Base-by-base conservation (phyloP, 2,329 filamentous ascomycete genomes). In the Colletotrichum tropicale region DNA sequence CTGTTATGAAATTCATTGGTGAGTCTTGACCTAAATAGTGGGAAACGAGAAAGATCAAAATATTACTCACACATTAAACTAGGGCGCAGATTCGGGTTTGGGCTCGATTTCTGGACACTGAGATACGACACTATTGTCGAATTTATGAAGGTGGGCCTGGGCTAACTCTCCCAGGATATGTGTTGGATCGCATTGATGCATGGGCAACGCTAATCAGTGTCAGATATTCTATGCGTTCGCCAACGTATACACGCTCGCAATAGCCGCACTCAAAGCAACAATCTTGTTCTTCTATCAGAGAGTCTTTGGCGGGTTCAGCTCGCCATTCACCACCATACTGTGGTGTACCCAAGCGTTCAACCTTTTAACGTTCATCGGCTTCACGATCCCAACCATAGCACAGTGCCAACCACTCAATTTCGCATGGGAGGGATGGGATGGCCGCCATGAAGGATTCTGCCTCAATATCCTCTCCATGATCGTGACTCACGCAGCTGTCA, bases 331-430 rank as follows among this genome's bases (percentile, higher is more conserved):
- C 10, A 70, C 71, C 38, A 24, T 79, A 12, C 73, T 82, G 5
- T 80, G 78, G 75, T 76, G 48, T 26, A 78, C 81, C 1, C 56
- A 76, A 15, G 62, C 52, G 5, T 72, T 77, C 76, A 77, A 77
- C 15, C 5, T 69, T 0, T 0, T 67, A 9, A 43, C 26, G 1
- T 76, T 70, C 55, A 71, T 80, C 9, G 81, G 79, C 52, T 84
- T 84, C 70, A 81, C 83, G 62, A 70, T 85, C 8, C 82, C 83
- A n/a, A 83, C 81, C 6, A 76, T 86, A 15, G 81, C 86, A 16
- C 84, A 88, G 66, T 88, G 87, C 78, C 77, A 80, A 5, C 87
- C 87, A 1, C 81, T 89, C 13, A 76, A 79, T 9, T 87, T 83
- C 75, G 85, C 85, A 78, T 90, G 88, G 88, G 71, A 89, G 16